Evolutionary conservation across 164 flowering plant species (phyloP).

Genomic region (Akebia trifoliata): DNA sequence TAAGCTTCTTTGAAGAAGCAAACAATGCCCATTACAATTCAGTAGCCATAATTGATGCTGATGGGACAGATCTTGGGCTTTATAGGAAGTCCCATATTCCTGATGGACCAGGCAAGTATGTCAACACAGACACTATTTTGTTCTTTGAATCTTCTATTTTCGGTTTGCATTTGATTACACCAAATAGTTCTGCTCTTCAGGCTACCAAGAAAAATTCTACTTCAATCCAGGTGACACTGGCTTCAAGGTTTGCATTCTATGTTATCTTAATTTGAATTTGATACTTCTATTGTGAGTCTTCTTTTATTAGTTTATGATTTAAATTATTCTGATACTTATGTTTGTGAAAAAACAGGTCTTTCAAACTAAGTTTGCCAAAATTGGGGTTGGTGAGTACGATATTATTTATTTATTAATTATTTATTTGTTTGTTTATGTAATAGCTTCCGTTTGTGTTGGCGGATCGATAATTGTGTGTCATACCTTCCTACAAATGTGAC

Average conservation of each 20-base stretch:
- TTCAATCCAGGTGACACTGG: constrained; percentile 99
- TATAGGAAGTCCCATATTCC: constrained; percentile 97
- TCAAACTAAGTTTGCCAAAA: constrained; percentile 81
- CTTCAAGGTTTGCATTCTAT: constrained; percentile 57
- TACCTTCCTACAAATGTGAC: background rate
- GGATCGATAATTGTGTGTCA: too few relatives aligned
- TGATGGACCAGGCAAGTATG: constrained; percentile 80
- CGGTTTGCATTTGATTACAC: constrained; percentile 3
- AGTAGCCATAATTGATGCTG: constrained; percentile 91
- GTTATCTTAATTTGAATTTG: background rate
- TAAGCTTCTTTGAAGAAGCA: constrained; percentile 98
- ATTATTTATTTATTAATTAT: too few relatives aligned
- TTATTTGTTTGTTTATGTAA: too few relatives aligned
- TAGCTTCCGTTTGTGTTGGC: too few relatives aligned
- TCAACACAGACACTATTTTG: background rate
- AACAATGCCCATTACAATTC: constrained; percentile 98
- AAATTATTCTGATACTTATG: constrained; percentile 4
- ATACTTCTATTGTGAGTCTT: background rate
- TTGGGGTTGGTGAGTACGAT: constrained; percentile 79
- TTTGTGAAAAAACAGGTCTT: constrained; percentile 63
- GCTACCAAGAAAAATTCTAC: constrained; percentile 97
- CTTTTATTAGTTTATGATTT: constrained; percentile 1
- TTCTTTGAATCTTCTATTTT: background rate
- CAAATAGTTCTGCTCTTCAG: constrained; percentile 31
- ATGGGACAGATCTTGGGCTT: constrained; percentile 89